Base-by-base conservation (phyloP, 2,329 filamentous ascomycete species). In the Cadophora sp. region DNA sequence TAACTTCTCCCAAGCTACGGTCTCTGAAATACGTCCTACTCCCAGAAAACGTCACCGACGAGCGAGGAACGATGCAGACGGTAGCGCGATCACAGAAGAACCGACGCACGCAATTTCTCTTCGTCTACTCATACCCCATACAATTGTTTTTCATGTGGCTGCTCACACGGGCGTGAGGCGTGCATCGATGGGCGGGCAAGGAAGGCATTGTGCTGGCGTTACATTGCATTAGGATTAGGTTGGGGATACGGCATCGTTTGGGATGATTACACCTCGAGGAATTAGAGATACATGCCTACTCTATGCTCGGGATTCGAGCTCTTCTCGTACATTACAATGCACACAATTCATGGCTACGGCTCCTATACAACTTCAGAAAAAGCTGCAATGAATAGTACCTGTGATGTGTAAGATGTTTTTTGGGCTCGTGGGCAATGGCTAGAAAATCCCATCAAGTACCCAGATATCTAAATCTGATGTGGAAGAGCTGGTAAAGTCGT, bases 141-240 rank as follows among this genome's bases (percentile, higher is more conserved):
- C 96, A 99, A 82, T 87, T 98, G 73, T 83, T 94, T 65, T 97
- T 98, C 80, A 99, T 98, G 94, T 96, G 95, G 90, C 84, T 89
- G 76, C 79, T 92, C 69, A 91, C 75, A 24, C 66, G 69, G 50
- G 66, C 71, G n/a, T 75, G 50, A 73, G 20, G 33, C 24, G 59
- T 61, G 55, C 47, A 30, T 48, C 60, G 39, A 53, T 39, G 51
- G 59, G 53, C 47, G 27, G 63, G 53, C 36, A 48, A 20, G 47
- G 64, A 67, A 61, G 43, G 65, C 68, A 70, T 72, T 68, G 60
- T 70, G 62, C 45, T 70, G 71, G 73, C 70, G 71, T 73, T 62
- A 66, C 48, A 36, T 36, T 55, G 53, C 22, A 48, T 51, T 33
- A n/a, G 60, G 22, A 48, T 33, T 22, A 6, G 3, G 51, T 30